These are phyloP conservation scores for Phialophora expanda DNA, from an alignment of 2,329 filamentous ascomycete species.

Conservation along the genomic window DNA sequence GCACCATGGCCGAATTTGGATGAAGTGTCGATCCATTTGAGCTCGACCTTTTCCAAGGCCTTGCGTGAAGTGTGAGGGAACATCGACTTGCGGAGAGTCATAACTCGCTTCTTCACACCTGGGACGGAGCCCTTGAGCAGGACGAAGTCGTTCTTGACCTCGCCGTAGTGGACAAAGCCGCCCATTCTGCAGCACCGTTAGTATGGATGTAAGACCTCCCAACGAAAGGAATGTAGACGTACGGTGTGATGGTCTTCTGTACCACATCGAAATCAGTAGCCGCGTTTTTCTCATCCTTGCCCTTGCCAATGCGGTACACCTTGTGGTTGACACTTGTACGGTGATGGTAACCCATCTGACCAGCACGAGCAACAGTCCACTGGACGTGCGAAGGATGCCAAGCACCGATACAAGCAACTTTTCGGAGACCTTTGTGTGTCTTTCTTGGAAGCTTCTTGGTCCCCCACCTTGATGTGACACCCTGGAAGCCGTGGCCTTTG, in stretches of 20 bases:
- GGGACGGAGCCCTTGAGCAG: slow-evolving; percentile 97
- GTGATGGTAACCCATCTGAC: slow-evolving; percentile 99
- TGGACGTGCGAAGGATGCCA: slow-evolving; percentile 99
- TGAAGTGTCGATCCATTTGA: slow-evolving; percentile 99
- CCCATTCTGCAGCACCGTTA: slow-evolving; percentile 71
- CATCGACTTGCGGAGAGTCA: slow-evolving; percentile 99
- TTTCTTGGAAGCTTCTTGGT: slow-evolving; percentile 99
- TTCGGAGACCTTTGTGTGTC: slow-evolving; percentile 99
- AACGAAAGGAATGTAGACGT: slow-evolving; percentile 58
- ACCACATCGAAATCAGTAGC: slow-evolving; percentile 94
- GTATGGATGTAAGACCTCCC: slow-evolving; percentile 29
- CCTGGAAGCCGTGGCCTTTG: slow-evolving; percentile 98
- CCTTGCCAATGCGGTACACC: slow-evolving; percentile 98
- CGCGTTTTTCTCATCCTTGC: slow-evolving; percentile 84
- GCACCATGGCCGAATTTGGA: slow-evolving; percentile 99
- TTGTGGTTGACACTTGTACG: slow-evolving; percentile 99
- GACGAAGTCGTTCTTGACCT: slow-evolving; percentile 99
- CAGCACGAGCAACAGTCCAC: slow-evolving; percentile 99
- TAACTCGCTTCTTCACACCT: slow-evolving; percentile 98
- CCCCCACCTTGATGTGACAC: slow-evolving; percentile 97
- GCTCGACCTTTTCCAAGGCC: slow-evolving; percentile 97
- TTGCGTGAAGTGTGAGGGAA: slow-evolving; percentile 95
- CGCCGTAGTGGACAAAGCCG: slow-evolving; percentile 99
- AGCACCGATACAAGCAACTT: slow-evolving; percentile 99
- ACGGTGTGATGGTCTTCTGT: slow-evolving; percentile 99